These are phyloP conservation scores for Naumovozyma dairenensis DNA, from an alignment of 805 yeast genomes.

Conservation along the genomic window DNA sequence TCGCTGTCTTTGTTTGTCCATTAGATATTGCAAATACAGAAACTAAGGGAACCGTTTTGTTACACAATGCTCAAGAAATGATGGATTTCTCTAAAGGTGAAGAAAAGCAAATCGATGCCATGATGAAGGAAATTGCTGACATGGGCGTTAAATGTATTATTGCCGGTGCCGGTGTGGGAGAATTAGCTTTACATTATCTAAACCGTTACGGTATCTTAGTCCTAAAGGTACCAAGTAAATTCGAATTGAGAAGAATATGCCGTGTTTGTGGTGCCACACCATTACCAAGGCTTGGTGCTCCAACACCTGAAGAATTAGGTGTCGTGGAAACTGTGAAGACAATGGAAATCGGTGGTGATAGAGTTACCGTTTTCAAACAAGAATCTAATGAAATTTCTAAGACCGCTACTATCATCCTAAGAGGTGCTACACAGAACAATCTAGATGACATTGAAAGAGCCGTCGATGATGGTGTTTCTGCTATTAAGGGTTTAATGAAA, in stretches of 20 bases:
- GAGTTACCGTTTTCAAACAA: slow-evolving; percentile 91
- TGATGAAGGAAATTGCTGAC: slow-evolving; percentile 72
- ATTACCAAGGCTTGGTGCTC: slow-evolving; percentile 86
- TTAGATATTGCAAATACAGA: slow-evolving; percentile 94
- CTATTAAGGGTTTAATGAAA: slow-evolving; percentile 79
- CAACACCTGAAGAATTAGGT: slow-evolving; percentile 92
- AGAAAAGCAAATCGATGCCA: slow-evolving; percentile 81
- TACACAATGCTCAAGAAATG: slow-evolving; percentile 96
- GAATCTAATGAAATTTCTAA: slow-evolving; percentile 48
- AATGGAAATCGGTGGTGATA: slow-evolving; percentile 92
- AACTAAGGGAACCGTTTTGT: slow-evolving; percentile 92
- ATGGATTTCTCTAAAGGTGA: slow-evolving; percentile 92
- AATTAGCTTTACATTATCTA: slow-evolving; percentile 83
- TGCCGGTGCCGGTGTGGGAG: slow-evolving; percentile 94
- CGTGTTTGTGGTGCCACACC: slow-evolving; percentile 98
- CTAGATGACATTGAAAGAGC: slow-evolving; percentile 95
- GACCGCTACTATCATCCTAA: slow-evolving; percentile 84
- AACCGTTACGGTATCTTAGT: slow-evolving; percentile 80
- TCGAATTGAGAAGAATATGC: slow-evolving; percentile 85
- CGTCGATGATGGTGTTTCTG: slow-evolving; percentile 91
- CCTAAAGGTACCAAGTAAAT: slow-evolving; percentile 84
- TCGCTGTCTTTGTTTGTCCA: slow-evolving; percentile 88
- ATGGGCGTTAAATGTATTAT: slow-evolving; percentile 80
- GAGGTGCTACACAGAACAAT: slow-evolving; percentile 94
- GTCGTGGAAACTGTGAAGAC: slow-evolving; percentile 79